Evolutionary conservation across 2,329 filamentous ascomycete species (phyloP).

Genomic region (Bimuria novae-zelandiae): DNA sequence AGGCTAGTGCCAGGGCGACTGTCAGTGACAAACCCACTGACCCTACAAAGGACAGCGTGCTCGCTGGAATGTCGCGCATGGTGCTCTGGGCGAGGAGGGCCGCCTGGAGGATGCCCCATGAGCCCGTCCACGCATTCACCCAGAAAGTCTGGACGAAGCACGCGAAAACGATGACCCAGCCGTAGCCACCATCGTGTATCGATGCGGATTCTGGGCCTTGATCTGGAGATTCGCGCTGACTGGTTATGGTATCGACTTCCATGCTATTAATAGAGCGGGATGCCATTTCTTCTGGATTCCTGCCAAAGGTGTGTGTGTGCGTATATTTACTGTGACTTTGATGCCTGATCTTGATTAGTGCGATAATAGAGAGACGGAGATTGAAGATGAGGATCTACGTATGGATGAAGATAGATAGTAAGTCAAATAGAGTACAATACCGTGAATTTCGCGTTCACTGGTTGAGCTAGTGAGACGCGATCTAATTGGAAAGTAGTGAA

Average conservation of each 20-base stretch:
- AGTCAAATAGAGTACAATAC: too few relatives aligned
- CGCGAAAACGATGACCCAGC: slow-evolving; percentile 58
- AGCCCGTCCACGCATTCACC: slow-evolving; percentile 58
- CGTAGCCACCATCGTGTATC: slow-evolving; percentile 58
- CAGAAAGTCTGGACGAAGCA: slow-evolving; percentile 57
- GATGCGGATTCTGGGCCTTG: slow-evolving; percentile 1
- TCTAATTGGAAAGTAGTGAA: too few relatives aligned
- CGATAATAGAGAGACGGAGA: too few relatives aligned
- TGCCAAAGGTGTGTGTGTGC: too few relatives aligned
- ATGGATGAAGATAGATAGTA: too few relatives aligned
- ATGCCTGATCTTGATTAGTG: not conserved
- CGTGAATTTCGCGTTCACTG: too few relatives aligned
- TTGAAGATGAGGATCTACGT: too few relatives aligned
- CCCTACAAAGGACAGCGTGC: slow-evolving; percentile 62
- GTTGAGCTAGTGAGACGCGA: too few relatives aligned
- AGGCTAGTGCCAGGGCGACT: slow-evolving; percentile 56
- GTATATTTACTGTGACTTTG: not conserved
- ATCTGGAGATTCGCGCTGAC: not conserved
- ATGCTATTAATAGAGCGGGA: not conserved
- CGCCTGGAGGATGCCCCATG: slow-evolving; percentile 64
- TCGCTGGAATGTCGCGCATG: slow-evolving; percentile 48
- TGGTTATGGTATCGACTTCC: slow-evolving; percentile 2
- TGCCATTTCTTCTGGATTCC: slow-evolving; percentile 1
- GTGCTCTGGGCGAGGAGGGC: slow-evolving; percentile 54
- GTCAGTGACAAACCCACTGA: slow-evolving; percentile 56